Evolutionary conservation across 768 basidiomycete species (phyloP).

Genomic region (Nidula microcarpa): DNA sequence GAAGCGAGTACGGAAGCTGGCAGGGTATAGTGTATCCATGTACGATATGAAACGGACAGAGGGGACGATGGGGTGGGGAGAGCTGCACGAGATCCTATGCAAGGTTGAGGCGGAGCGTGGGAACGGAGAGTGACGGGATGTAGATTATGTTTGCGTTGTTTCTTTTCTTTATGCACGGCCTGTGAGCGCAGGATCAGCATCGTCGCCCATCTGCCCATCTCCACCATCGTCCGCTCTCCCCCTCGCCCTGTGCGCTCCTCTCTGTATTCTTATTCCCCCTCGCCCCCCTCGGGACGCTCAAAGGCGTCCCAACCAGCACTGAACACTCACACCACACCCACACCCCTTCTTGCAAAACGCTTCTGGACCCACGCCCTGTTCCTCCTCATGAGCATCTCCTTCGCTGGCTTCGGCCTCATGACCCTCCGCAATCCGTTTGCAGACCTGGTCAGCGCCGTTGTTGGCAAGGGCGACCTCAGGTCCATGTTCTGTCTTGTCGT

Average conservation of each 20-base stretch:
- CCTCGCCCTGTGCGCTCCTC: constrained; percentile 9
- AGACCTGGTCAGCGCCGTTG: constrained; percentile 45
- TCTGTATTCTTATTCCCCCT: constrained; percentile 6
- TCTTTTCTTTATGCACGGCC: not conserved
- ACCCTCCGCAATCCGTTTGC: constrained; percentile 53
- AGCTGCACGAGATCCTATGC: not conserved
- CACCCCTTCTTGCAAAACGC: constrained; percentile 23
- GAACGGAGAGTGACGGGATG: not conserved
- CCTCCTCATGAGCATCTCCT: constrained; percentile 62
- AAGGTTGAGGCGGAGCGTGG: not conserved
- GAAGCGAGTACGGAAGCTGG: not conserved
- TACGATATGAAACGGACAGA: not conserved
- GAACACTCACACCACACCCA: constrained; percentile 29
- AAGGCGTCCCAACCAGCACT: constrained; percentile 29
- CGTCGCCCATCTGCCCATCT: not conserved
- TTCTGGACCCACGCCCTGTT: constrained; percentile 45
- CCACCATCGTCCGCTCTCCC: constrained; percentile 14
- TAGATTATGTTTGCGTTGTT: not conserved
- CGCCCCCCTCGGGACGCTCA: too few relatives aligned
- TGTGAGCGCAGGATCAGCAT: too few relatives aligned
- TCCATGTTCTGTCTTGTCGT: constrained; percentile 70
- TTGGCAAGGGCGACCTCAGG: constrained; percentile 61
- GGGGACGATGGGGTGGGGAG: not conserved
- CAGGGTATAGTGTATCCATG: not conserved
- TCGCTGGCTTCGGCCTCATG: constrained; percentile 59